Evolutionary conservation across 441 rosid species (phyloP).

Genomic region (Populus hybrid): DNA sequence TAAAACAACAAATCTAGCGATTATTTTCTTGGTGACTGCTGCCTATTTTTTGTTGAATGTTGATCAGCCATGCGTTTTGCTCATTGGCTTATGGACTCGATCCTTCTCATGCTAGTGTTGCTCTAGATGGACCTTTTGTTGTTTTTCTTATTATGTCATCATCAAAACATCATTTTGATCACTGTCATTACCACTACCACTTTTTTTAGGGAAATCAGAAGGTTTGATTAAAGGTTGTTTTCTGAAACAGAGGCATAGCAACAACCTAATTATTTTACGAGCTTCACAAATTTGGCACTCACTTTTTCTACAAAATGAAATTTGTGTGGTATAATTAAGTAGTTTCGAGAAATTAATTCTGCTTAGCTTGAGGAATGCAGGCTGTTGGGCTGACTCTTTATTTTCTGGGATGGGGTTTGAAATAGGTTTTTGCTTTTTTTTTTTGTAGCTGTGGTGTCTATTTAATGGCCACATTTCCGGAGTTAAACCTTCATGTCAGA

Average conservation of each 20-base stretch:
- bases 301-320: background rate
- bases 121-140: slow-evolving; percentile 4
- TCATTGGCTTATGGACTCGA: background rate
- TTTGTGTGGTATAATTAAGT: background rate
- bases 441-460: background rate
- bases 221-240: background rate
- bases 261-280: background rate
- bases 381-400: background rate
- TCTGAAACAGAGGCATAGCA: background rate
- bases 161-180: background rate
- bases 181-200: background rate
- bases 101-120: background rate
- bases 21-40: background rate
- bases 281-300: background rate
- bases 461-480: background rate
- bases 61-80: background rate
- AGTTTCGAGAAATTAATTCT: background rate
- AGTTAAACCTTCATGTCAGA: background rate
- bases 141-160: background rate
- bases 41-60: background rate
- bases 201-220: background rate
- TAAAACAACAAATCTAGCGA: background rate
- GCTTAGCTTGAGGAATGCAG: background rate
- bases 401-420: background rate
- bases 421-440: background rate